Evolutionary conservation across 345 rosid species (phyloP).

Genomic region (Iberis pinnata): DNA sequence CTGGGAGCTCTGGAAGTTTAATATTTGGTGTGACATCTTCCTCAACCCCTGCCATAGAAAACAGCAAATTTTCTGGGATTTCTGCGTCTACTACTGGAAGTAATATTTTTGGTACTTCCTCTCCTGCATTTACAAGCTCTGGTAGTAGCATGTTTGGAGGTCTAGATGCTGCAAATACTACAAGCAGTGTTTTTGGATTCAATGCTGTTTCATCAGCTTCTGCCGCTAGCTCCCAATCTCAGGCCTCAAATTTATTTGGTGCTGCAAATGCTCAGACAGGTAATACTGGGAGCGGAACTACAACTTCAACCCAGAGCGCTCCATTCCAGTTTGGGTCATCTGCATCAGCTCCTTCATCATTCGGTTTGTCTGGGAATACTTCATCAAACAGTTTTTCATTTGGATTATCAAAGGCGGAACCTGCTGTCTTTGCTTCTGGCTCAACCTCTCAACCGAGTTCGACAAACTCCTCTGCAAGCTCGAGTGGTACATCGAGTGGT

Average conservation of each 20-base stretch:
- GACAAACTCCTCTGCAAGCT: constrained; percentile 39
- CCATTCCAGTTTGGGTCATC: constrained; percentile 49
- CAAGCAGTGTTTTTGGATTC: constrained; percentile 41
- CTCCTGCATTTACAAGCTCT: constrained; percentile 30
- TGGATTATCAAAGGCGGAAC: constrained; percentile 43
- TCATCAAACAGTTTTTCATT: constrained; percentile 42
- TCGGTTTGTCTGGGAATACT: constrained; percentile 39
- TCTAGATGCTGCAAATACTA: constrained; percentile 26
- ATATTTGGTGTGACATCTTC: constrained; percentile 31
- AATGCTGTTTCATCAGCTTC: constrained; percentile 38
- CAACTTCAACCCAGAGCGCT: constrained; percentile 41
- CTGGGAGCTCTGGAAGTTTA: constrained; percentile 32
- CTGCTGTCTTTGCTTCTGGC: constrained; percentile 37
- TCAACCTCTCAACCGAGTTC: constrained; percentile 43
- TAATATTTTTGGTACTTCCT: constrained; percentile 31
- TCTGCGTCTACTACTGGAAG: constrained; percentile 31
- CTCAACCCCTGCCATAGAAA: constrained; percentile 18
- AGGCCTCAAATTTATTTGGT: constrained; percentile 37
- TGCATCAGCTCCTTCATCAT: constrained; percentile 44
- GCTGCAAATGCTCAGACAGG: constrained; percentile 37
- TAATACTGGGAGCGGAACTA: constrained; percentile 38
- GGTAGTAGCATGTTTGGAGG: constrained; percentile 32
- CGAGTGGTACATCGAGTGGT: constrained; percentile 35
- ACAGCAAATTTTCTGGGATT: constrained; percentile 25
- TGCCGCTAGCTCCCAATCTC: constrained; percentile 35